Conservation (phyloP, 108 stramenopile genomes). For the Skeletonema grethae region DNA sequence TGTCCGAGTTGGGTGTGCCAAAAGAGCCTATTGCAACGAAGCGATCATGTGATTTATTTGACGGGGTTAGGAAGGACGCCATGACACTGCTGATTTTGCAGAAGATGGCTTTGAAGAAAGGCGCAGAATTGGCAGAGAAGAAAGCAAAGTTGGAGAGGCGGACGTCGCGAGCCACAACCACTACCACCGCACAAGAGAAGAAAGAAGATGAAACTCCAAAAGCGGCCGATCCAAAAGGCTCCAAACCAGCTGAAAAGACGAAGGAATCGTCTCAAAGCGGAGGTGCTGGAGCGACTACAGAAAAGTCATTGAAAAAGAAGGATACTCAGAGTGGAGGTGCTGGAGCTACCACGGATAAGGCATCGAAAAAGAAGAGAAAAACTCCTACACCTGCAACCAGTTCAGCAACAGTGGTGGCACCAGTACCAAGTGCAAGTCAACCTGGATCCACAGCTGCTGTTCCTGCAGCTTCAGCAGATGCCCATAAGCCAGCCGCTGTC, state of each 20-base stretch:
- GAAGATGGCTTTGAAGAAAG: conserved; percentile 78
- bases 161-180: conserved; percentile 33
- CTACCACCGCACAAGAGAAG: conserved; percentile 4
- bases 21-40: conserved; percentile 76
- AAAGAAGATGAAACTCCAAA: background rate
- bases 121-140: conserved; percentile 66
- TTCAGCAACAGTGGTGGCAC: conserved; percentile 15
- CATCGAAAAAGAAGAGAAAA: conserved; percentile 20
- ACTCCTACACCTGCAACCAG: conserved; percentile 18
- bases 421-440: conserved; percentile 16
- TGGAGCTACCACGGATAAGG: conserved; percentile 9
- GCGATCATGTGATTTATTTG: conserved; percentile 86
- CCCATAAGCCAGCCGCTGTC: background rate
- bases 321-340: background rate
- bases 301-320: background rate
- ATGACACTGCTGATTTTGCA: conserved; percentile 76
- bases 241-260: background rate
- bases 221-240: background rate
- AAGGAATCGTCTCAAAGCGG: background rate
- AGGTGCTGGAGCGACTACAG: conserved; percentile 7
- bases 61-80: conserved; percentile 79
- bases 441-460: conserved; percentile 14
- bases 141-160: conserved; percentile 53
- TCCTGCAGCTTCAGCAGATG: conserved; percentile 18
- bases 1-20: conserved; percentile 72